phyloP scores from a whole-genome alignment of 176 grass and related monocot species.

The Sorghum bicolor region DNA sequence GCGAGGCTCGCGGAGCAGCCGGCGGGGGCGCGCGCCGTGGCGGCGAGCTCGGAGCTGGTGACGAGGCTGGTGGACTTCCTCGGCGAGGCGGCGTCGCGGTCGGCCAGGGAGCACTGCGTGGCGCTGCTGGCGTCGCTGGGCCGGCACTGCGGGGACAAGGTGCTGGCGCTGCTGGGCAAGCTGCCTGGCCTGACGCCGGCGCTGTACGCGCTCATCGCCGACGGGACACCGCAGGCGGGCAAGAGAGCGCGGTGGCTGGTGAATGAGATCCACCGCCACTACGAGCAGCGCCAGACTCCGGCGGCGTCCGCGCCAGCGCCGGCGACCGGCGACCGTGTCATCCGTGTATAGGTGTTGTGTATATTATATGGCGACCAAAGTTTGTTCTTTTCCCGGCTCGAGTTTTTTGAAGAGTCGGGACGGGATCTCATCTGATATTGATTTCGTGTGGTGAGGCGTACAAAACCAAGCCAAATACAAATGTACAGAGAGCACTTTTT shows the following conservation, averaged over 20 bases:
- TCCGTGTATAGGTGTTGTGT: conserved; percentile 44
- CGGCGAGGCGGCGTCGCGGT: conserved; percentile 37
- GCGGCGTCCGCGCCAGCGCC: neutral
- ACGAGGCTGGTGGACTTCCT: conserved; percentile 53
- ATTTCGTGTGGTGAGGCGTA: neutral
- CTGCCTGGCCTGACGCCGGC: conserved; percentile 56
- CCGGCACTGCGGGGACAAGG: conserved; percentile 38
- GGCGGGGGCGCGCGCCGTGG: conserved; percentile 47
- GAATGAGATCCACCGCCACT: conserved; percentile 58
- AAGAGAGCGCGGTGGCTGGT: conserved; percentile 67
- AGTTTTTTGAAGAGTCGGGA: conserved; percentile 59
- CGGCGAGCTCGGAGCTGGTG: conserved; percentile 32
- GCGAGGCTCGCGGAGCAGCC: conserved; percentile 47
- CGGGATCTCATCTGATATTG: neutral
- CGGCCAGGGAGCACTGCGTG: conserved; percentile 56
- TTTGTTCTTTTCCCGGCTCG: conserved; percentile 29
- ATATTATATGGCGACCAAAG: neutral
- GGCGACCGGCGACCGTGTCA: conserved; percentile 21
- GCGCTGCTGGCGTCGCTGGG: conserved; percentile 57
- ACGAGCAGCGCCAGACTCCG: conserved; percentile 33
- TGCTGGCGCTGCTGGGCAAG: conserved; percentile 52
- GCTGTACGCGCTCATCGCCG: conserved; percentile 59
- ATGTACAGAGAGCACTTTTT: neutral
- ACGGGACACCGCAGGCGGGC: conserved; percentile 37
- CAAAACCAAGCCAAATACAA: neutral